Base-by-base conservation (phyloP, 768 basidiomycete species). In the Amanita thiersii region DNA sequence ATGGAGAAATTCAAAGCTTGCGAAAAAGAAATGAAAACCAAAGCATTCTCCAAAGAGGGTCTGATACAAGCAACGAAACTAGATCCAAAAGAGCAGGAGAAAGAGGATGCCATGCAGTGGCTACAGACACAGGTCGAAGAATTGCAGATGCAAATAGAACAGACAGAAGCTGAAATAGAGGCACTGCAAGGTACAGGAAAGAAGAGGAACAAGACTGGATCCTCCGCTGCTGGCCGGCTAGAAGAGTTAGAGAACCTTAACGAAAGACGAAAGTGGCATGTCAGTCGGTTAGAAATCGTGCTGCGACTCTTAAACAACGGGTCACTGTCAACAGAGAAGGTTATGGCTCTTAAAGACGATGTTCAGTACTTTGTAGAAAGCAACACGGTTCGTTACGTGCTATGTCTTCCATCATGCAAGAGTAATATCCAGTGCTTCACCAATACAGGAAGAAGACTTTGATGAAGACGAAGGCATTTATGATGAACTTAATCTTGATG, bases 1-100 rank as follows among this genome's bases (percentile, higher is more conserved):
- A 99, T 99, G 96, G 96, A 99, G 70, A 93, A 91, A 59, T 99
- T 99, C 79, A 99, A 99, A 56, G 94, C 94, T 17, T 92, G 93
- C 66, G 96, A 99, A 69, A 99, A 98, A 70, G 96, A 99, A 66
- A 98, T 98, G 94, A 99, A 99, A 75, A 98, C 96, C 45, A 99
- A 99, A 62, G 96, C 96, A 0, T 99, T 98, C 65, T 97, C 93
- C 14, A 99, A 98, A 57, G 96, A 98, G 63, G 96, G 96, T 30
- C 73, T 99, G 30, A 96, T 85, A 47, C 89, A 92, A 46, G 89
- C 91, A 8, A 77, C 89, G 26, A 91, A 88, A 55, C 80, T 98
- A 17, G 96, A 98, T 63, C 96, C 96, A 41, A 92, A 90, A 57
- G 91, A 94, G 44, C 91, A 96, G 66, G 91, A 93, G 64, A 97